Evolutionary conservation across 129 eudicot species (phyloP), one percentile per base, ranked within the genome.

Genomic region (Flaveria sonorensis): DNA sequence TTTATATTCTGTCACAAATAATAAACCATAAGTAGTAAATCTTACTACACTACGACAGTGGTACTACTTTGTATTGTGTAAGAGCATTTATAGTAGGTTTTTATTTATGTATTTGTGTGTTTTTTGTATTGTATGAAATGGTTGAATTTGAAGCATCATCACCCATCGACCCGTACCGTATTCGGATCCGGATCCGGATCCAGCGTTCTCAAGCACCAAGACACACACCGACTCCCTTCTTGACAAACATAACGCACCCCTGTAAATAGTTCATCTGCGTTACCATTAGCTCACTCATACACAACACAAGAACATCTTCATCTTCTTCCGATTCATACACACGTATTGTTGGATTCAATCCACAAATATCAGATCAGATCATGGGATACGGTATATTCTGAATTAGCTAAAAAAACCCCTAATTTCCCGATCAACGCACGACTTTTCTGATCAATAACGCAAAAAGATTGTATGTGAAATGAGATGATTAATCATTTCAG

Each of bases 371-470:
- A 28, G 64, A 60, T 62, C 71, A 76, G 71, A 80, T 66, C 74
- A 80, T 80, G 83, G 83, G 74, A 18, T 74, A 80, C 83, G 83
- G 83, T 80, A 80, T 52, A 7, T 65, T 50, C 30, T 36, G 19
- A 80, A 21, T 64, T 7, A 20, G 19, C 5, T 26, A 23, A 3
- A 2, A 7, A 63, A 72, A 21, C 2, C 10, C 69, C 20, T 24
- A 64, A 51, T 45, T 73, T 2, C 42, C 40, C 57, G 67, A 66
- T 77, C 67, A 77, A 32, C 73, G 39, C 43, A 50, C 16, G 10
- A 65, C 36, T 48, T 20, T 65, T 36, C 11, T 21, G 28, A 66
- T 77, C 56, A 51, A 36, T 10, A 28, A 59, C 18, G 59, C 62
- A 46, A 70, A 10, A 70, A 2, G 82, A 61, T 78, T 56, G 32